phyloP scores from a whole-genome alignment of 139 green algal species.

The Tetraselmis chui region DNA sequence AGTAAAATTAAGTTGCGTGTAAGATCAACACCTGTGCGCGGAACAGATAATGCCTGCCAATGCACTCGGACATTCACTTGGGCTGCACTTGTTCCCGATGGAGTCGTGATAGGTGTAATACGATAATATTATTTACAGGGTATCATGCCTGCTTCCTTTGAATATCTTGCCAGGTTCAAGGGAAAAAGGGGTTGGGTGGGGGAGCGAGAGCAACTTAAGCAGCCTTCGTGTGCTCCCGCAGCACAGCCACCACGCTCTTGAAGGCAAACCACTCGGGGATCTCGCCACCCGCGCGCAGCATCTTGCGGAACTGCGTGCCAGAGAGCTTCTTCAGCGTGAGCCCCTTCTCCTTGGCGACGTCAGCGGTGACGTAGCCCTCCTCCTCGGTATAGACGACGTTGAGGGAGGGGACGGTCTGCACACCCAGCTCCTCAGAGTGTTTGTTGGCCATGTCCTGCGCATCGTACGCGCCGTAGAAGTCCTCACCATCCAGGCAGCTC shows the following conservation, averaged over 20 bases:
- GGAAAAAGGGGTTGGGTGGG: too few species aligned
- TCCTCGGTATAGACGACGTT: conserved; percentile 85
- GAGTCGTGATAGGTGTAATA: too few species aligned
- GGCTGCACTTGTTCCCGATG: too few species aligned
- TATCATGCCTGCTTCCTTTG: too few species aligned
- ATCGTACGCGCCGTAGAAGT: conserved; percentile 89
- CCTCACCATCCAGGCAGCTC: conserved; percentile 67
- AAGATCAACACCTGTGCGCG: too few species aligned
- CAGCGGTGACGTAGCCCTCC: conserved; percentile 77
- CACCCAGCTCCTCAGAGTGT: conserved; percentile 64
- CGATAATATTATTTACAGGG: too few species aligned
- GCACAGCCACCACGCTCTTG: conserved; percentile 86
- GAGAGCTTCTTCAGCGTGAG: conserved; percentile 78
- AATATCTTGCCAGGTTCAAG: too few species aligned
- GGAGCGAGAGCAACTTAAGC: too few species aligned
- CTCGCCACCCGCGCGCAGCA: conserved; percentile 79
- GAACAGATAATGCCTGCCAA: too few species aligned
- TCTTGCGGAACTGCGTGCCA: conserved; percentile 90
- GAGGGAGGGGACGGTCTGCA: conserved; percentile 80
- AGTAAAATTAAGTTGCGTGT: too few species aligned
- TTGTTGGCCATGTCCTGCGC: conserved; percentile 54
- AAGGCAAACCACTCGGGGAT: conserved; percentile 98
- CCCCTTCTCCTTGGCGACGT: conserved; percentile 60
- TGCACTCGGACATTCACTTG: too few species aligned
- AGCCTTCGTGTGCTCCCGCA: conserved; percentile 55